Conservation (phyloP, 1,139 yeast genomes). For the Magnusiomyces tetraspermus region DNA sequence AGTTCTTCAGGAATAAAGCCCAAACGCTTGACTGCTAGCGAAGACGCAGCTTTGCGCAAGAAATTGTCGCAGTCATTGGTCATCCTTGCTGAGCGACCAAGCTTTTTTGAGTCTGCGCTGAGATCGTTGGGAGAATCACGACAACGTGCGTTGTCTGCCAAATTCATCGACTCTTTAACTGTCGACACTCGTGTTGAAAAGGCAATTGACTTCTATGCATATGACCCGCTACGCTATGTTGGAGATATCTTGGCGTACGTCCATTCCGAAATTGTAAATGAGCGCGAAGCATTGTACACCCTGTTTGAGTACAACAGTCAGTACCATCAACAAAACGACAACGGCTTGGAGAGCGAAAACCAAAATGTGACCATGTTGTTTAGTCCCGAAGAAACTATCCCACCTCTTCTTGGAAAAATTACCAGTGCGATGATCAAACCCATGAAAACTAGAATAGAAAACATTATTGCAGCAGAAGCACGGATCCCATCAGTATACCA, state of each 20-base stretch:
- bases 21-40: background rate
- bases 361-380: constrained; percentile 13
- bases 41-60: constrained; percentile 17
- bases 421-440: constrained; percentile 45
- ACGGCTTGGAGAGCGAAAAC: constrained; percentile 16
- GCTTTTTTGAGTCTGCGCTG: constrained; percentile 30
- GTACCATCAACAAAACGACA: constrained; percentile 26
- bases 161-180: constrained; percentile 47
- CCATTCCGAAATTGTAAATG: constrained; percentile 84
- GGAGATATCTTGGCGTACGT: constrained; percentile 88
- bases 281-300: constrained; percentile 61
- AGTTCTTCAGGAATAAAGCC: constrained; percentile 18
- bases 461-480: constrained; percentile 56
- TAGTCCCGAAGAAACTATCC: constrained; percentile 25
- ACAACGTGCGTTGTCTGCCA: constrained; percentile 27
- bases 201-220: constrained; percentile 58
- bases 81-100: constrained; percentile 33
- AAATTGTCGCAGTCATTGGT: constrained; percentile 26
- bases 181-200: constrained; percentile 36
- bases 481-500: constrained; percentile 47
- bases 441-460: constrained; percentile 48
- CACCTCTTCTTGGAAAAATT: constrained; percentile 36
- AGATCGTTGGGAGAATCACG: constrained; percentile 28
- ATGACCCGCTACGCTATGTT: constrained; percentile 71
- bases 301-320: constrained; percentile 38